These are phyloP conservation scores for Leucocoprinus sp. DNA, from an alignment of 768 basidiomycete species.

Conservation along the genomic window DNA sequence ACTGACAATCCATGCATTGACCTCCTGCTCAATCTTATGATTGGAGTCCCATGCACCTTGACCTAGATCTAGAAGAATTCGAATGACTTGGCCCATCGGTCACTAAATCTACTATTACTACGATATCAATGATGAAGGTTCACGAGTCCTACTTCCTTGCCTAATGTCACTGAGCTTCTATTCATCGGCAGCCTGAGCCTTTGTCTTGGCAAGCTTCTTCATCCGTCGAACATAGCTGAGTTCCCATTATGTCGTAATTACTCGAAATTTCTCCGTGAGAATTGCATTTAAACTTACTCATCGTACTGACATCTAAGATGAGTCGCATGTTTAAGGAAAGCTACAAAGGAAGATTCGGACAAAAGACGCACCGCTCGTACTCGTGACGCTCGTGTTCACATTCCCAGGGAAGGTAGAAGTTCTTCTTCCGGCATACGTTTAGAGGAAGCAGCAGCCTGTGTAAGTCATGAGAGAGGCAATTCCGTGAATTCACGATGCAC, in stretches of 20 bases:
- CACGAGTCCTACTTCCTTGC: slow-evolving; percentile 20
- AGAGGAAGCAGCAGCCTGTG: slow-evolving; percentile 79
- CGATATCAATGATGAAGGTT: neutral
- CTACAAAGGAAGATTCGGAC: neutral
- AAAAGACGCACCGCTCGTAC: slow-evolving; percentile 68
- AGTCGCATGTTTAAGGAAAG: neutral
- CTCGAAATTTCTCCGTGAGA: slow-evolving; percentile 7
- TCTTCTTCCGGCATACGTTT: slow-evolving; percentile 77
- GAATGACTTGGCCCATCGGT: neutral
- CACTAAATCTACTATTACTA: neutral
- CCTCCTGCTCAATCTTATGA: too few relatives aligned
- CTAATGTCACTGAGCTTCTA: slow-evolving; percentile 35
- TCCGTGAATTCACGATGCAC: neutral
- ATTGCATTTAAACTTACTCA: slow-evolving; percentile 53
- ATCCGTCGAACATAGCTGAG: slow-evolving; percentile 79
- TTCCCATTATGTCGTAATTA: slow-evolving; percentile 3
- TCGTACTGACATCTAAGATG: slow-evolving; percentile 81
- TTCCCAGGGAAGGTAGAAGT: slow-evolving; percentile 82
- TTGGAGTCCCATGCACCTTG: neutral
- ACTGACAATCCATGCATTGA: too few relatives aligned
- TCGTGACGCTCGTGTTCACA: slow-evolving; percentile 83
- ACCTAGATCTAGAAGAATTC: neutral
- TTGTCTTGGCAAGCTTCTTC: slow-evolving; percentile 75
- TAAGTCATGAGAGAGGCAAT: neutral
- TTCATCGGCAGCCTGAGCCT: slow-evolving; percentile 34